A percentile compares a stretch with the other conserved stretches of the same genome.
Evolutionary conservation across 768 basidiomycete species (phyloP).

Genomic region (Suillus discolor): DNA sequence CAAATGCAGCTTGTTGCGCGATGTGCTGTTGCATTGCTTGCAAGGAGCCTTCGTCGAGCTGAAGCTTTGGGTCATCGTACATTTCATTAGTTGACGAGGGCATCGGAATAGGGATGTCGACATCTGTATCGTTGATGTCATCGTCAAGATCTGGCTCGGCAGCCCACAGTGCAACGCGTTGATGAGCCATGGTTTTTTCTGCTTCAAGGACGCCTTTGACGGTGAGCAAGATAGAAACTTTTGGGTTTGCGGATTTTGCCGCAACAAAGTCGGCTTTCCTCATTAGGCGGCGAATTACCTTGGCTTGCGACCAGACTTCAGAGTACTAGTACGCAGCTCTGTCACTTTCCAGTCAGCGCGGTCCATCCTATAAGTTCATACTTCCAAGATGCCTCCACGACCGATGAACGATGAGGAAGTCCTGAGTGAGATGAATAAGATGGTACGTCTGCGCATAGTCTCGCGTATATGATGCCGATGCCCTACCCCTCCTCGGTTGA

Average conservation of each 20-base stretch:
- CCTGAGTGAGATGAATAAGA: conserved; percentile 97
- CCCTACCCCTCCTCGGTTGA: conserved; percentile 11
- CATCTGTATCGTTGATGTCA: conserved; percentile 68
- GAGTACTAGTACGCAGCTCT: not conserved
- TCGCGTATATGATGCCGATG: conserved; percentile 3
- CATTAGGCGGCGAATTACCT: conserved; percentile 5
- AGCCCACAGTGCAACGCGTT: conserved; percentile 74
- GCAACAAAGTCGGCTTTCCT: not conserved
- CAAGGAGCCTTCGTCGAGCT: conserved; percentile 71
- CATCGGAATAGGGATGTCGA: conserved; percentile 36
- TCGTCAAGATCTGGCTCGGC: conserved; percentile 81
- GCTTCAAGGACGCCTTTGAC: conserved; percentile 6
- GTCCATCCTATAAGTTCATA: not conserved
- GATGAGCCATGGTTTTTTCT: conserved; percentile 52
- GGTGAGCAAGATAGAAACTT: conserved; percentile 10
- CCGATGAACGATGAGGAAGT: conserved; percentile 95
- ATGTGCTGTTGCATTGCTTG: conserved; percentile 81
- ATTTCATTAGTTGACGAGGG: conserved; percentile 29
- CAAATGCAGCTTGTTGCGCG: conserved; percentile 80
- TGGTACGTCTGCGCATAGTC: conserved; percentile 56
- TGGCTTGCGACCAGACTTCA: not conserved
- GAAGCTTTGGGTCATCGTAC: conserved; percentile 46
- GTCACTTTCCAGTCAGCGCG: not conserved
- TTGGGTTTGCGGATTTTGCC: conserved; percentile 9
- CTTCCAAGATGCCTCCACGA: conserved; percentile 62